phyloP scores from a whole-genome alignment of 768 basidiomycete genomes.

The Pulveroboletus ravenelii region DNA sequence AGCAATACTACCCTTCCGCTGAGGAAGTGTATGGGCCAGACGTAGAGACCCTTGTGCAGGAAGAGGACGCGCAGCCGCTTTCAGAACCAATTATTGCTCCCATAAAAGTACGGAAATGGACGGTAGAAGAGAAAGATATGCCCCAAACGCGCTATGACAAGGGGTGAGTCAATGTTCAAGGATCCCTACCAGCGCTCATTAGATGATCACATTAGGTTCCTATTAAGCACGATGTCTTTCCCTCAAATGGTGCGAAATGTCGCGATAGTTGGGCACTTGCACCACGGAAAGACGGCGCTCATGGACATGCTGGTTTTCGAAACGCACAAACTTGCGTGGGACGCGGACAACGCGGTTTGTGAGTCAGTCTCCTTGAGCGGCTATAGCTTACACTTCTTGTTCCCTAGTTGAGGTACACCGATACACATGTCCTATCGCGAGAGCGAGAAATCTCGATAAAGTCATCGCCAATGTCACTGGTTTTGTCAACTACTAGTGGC shows the following conservation, averaged over 20 bases:
- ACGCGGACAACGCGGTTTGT: conserved; percentile 82
- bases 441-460: conserved; percentile 92
- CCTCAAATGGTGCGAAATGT: conserved; percentile 97
- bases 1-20: conserved; percentile 95
- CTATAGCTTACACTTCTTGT: conserved; percentile 19
- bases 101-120: conserved; percentile 91
- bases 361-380: conserved; percentile 6
- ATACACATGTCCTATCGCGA: conserved; percentile 87
- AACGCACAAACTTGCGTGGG: conserved; percentile 93
- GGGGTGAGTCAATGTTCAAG: conserved; percentile 51
- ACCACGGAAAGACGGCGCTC: conserved; percentile 96
- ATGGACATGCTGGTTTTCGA: conserved; percentile 97
- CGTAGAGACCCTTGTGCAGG: conserved; percentile 95
- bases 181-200: conserved; percentile 3
- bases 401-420: conserved; percentile 85
- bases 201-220: conserved; percentile 54
- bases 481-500: conserved; percentile 77
- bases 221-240: conserved; percentile 86
- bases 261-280: conserved; percentile 91
- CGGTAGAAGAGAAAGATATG: conserved; percentile 91
- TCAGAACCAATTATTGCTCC: conserved; percentile 95
- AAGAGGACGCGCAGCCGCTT: conserved; percentile 95
- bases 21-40: conserved; percentile 87
- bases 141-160: conserved; percentile 98
- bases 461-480: conserved; percentile 92